Base-by-base conservation (phyloP, 768 basidiomycete species). In the Strobilomyces echinocephalus region DNA sequence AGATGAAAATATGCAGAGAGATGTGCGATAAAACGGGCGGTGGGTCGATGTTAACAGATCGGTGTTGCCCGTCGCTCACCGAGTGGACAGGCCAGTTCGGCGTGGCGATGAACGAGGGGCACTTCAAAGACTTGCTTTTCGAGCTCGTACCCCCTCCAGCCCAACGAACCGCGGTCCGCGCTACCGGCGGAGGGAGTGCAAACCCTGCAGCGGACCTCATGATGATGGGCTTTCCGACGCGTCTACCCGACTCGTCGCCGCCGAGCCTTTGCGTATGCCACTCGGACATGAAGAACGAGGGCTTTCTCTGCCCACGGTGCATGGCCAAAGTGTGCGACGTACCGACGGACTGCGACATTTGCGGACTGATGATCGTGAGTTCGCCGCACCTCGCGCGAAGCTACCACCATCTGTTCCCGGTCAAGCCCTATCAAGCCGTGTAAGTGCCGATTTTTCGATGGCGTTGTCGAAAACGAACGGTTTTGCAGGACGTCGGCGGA, bases 151-250 rank as follows among this genome's bases (percentile, higher is more conserved):
- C 95, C 18, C 97, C 97, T 0, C 97, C 97, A 0, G 92, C 94
- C 1, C 88, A 91, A 64, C 80, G 79, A 6, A 76, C 81, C 4
- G 58, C 82, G 20, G 67, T 77, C 6, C 77, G 82, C 28, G 63
- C 74, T 3, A 66, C 75, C 4, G 78, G 34, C 0, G 74, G 73
- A 46, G 72, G 76, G 5, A 66, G 70, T 11, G 70, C 75, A 11
- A 87, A 85, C 57, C 80, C 81, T 20, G 81, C 86, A 1, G 86
- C 91, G 0, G 95, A 98, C 72, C 75, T 99, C 49, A 97, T 99
- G 89, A 89, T 97, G 81, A 98, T 99, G 92, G 97, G 97, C 9
- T 99, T 99, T 71, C 97, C 97, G 2, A 92, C 89, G 15, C 84
- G 94, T 16, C 76, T 97, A 7, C 91, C 95, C 0, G 87, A 90